Percentiles rank a stretch among this genome's conserved stretches.
Evolutionary conservation across 352 stramenopile genomes (phyloP).

Genomic region (Aphanomyces stellatus): DNA sequence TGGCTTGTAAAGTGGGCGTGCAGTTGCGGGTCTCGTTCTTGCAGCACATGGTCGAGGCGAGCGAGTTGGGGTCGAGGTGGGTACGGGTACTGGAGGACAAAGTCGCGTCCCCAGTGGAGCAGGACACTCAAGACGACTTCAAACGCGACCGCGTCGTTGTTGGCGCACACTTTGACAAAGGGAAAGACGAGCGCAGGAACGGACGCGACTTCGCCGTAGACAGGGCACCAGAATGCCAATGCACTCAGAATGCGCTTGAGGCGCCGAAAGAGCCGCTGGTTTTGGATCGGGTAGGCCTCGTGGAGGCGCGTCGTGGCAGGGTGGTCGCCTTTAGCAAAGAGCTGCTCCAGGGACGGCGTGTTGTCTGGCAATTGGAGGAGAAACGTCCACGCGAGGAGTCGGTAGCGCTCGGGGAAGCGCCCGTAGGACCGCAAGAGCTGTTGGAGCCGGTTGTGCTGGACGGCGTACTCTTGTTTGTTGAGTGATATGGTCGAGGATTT

Average conservation of each 20-base stretch:
- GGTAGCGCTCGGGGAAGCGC: slow-evolving; percentile 73
- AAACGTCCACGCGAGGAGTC: slow-evolving; percentile 76
- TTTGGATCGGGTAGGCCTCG: slow-evolving; percentile 72
- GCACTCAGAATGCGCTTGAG: slow-evolving; percentile 74
- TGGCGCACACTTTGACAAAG: slow-evolving; percentile 78
- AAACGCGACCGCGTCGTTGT: slow-evolving; percentile 86
- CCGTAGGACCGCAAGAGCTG: slow-evolving; percentile 59
- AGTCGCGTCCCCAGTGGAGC: slow-evolving; percentile 77
- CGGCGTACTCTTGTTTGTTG: slow-evolving; percentile 33
- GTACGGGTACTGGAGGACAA: slow-evolving; percentile 76
- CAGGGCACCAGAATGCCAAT: slow-evolving; percentile 86
- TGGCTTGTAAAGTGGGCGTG: slow-evolving; percentile 68
- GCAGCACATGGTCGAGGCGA: slow-evolving; percentile 60
- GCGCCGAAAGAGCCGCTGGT: slow-evolving; percentile 60
- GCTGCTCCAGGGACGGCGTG: slow-evolving; percentile 56
- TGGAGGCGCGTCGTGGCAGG: slow-evolving; percentile 54
- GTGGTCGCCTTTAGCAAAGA: slow-evolving; percentile 72
- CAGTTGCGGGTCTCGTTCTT: slow-evolving; percentile 57
- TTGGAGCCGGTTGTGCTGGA: slow-evolving; percentile 57
- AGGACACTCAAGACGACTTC: slow-evolving; percentile 80
- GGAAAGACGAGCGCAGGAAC: slow-evolving; percentile 80
- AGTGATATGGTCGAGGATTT: background rate
- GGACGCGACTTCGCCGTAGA: slow-evolving; percentile 80
- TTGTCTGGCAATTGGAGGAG: slow-evolving; percentile 79
- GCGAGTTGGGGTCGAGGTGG: slow-evolving; percentile 62